Evolutionary conservation across 2,329 filamentous ascomycete genomes (phyloP).

Genomic region (Fusarium subtropicale): DNA sequence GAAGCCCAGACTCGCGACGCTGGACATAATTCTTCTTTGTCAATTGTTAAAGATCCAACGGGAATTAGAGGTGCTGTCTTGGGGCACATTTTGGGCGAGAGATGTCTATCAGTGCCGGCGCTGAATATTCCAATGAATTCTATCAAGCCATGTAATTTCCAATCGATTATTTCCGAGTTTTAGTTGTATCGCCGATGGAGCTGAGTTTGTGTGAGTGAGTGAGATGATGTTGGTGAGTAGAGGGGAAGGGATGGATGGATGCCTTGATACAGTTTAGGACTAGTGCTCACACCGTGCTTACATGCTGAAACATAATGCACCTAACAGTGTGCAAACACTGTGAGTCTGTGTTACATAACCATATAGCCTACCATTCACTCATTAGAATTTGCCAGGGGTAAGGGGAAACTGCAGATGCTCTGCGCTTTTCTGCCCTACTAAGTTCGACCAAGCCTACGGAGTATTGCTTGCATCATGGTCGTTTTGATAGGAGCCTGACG

Average conservation of each 20-base stretch:
- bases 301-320: background rate
- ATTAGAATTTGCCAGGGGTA: no score
- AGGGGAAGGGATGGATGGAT: background rate
- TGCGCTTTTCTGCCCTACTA: no score
- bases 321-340: background rate
- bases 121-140: no score
- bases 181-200: background rate
- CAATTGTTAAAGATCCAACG: conserved; percentile 54
- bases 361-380: no score
- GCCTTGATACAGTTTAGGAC: background rate
- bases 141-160: background rate
- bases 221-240: background rate
- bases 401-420: no score
- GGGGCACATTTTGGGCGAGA: conserved; percentile 31
- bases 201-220: background rate
- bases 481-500: no score
- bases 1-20: conserved; percentile 26
- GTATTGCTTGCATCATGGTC: no score
- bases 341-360: background rate
- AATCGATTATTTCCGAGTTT: background rate
- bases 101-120: background rate
- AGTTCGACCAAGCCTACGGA: no score
- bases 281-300: background rate
- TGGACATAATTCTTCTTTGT: conserved; percentile 31
- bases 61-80: conserved; percentile 53